Evolutionary conservation across 768 basidiomycete genomes (phyloP).

Genomic region (Kwoniella dendrophila): DNA sequence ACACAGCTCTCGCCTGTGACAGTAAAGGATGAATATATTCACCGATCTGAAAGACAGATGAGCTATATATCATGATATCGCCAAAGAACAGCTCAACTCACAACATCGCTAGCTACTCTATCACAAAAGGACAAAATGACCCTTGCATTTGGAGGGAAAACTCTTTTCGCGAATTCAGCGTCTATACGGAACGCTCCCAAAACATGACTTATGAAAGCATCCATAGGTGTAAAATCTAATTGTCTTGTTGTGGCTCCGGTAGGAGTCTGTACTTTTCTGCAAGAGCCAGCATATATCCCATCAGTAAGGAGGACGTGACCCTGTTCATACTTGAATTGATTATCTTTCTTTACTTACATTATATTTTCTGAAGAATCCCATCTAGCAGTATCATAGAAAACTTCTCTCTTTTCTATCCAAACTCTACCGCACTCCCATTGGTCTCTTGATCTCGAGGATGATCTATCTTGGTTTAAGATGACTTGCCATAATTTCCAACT

Average conservation of each 20-base stretch:
- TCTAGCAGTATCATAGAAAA: constrained; percentile 80
- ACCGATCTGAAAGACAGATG: constrained; percentile 63
- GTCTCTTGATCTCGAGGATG: constrained; percentile 57
- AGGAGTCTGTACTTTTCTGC: constrained; percentile 49
- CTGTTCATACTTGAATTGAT: not conserved
- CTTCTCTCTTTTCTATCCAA: constrained; percentile 93
- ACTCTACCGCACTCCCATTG: constrained; percentile 91
- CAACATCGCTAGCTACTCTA: constrained; percentile 77
- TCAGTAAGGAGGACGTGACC: not conserved
- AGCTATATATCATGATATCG: not conserved
- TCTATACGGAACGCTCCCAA: constrained; percentile 70
- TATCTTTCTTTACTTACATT: constrained; percentile 41
- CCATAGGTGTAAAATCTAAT: constrained; percentile 91
- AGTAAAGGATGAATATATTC: constrained; percentile 83
- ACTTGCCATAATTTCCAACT: constrained; percentile 81
- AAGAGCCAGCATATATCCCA: not conserved
- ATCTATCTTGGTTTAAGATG: too few species aligned
- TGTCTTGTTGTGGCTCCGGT: constrained; percentile 55
- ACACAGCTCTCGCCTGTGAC: constrained; percentile 73
- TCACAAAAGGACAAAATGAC: constrained; percentile 83
- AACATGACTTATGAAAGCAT: constrained; percentile 76
- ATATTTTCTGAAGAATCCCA: constrained; percentile 81
- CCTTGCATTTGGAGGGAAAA: constrained; percentile 78
- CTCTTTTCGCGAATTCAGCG: constrained; percentile 75
- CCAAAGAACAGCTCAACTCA: constrained; percentile 34